Evolutionary conservation across 2,329 filamentous ascomycete species (phyloP), one percentile per base, ranked within the genome.

Genomic region (Penicillium psychrosexuale): DNA sequence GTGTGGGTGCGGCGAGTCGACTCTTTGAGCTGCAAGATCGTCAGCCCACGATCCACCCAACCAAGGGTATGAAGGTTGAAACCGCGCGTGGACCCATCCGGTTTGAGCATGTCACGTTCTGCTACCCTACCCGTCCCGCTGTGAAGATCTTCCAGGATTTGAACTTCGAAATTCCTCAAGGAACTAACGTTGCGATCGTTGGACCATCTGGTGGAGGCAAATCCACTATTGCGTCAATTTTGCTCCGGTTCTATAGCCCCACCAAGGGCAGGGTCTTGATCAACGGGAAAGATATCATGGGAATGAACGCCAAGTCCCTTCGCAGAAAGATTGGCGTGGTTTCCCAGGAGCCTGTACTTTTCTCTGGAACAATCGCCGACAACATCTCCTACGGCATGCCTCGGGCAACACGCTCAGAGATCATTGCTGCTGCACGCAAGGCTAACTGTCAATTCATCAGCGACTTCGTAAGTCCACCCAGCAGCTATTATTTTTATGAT

Each of bases 371-470:
- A 0, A 84, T 97, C 36, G 82, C 83, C 0, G 85, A 87, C 8
- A 97, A 97, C 66, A 97, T 99, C 64, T 82, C 91, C 0, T 99
- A 99, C 67, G 94, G 93, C 54, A 88, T 86, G 55, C 93, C 93
- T 1, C 73, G 83, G 44, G 93, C 94, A 1, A 86, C 86, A 3
- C 82, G 89, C 50, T 79, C 84, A 31, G 91, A 97, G 64, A 94
- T 99, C 55, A 83, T 96, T 55, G 82, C 85, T 19, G 95, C 94
- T 8, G 94, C 94, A 4, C 83, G 90, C 58, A 89, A 93, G 71
- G 94, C 94, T 51, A 99, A 99, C 73, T 99, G 94, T 72, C 88
- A 89, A 65, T 99, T 99, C 69, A 96, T 99, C 72, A 88, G 89
- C 70, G 94, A 99, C 72, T 95, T 99, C 65, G 82, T 84, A 75